These are phyloP conservation scores for Diaporthe batatas DNA, from an alignment of 2,329 filamentous ascomycete species.

Conservation along the genomic window DNA sequence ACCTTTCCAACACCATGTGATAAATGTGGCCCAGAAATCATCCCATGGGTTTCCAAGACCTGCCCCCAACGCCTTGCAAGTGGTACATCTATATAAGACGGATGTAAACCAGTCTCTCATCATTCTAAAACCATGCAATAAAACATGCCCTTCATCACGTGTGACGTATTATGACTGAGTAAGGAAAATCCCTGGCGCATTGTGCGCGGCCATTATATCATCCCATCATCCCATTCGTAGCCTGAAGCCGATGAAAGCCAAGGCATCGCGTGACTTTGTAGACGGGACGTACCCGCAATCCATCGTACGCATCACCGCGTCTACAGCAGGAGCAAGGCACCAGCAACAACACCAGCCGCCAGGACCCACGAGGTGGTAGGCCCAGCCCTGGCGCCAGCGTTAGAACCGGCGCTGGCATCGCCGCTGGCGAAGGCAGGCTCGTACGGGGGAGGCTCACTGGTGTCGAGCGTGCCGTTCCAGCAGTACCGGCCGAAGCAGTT, in stretches of 20 bases:
- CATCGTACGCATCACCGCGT: neutral
- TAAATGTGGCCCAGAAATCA: neutral
- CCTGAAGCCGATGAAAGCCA: neutral
- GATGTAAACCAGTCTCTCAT: neutral
- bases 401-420: slow-evolving; percentile 36
- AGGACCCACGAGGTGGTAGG: slow-evolving; percentile 10
- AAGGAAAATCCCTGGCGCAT: neutral
- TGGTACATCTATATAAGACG: neutral
- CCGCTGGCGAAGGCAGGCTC: slow-evolving; percentile 50
- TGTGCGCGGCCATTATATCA: neutral
- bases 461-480: slow-evolving; percentile 82
- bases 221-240: no score
- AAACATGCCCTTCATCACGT: neutral
- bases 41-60: neutral
- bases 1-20: neutral
- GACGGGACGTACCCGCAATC: no score
- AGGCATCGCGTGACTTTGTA: neutral
- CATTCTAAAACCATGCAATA: no score
- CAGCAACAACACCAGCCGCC: slow-evolving; percentile 13
- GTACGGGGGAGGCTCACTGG: slow-evolving; percentile 46
- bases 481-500: slow-evolving; percentile 87
- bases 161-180: neutral
- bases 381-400: neutral
- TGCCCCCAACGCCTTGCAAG: slow-evolving; percentile 19
- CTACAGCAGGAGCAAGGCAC: slow-evolving; percentile 6